These are phyloP conservation scores for Bromus sterilis DNA, from an alignment of 176 grass and related monocot genomes.

Conservation along the genomic window DNA sequence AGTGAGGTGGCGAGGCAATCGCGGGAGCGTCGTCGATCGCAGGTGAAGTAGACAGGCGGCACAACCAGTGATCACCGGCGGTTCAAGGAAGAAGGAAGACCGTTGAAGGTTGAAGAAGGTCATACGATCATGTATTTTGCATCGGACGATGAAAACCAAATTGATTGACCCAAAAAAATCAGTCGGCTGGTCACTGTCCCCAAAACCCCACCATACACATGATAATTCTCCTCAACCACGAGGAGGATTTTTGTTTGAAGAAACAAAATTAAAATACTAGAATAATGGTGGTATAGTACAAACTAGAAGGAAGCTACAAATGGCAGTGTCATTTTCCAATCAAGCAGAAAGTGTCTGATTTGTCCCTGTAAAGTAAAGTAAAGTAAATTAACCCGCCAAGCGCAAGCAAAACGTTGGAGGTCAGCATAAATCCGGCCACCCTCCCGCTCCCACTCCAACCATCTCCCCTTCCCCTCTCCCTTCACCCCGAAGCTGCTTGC, in stretches of 20 bases:
- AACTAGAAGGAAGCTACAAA: not conserved
- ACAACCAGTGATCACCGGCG: no score
- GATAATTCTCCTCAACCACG: not conserved
- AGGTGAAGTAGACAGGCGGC: no score
- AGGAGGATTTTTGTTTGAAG: no score
- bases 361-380: not conserved
- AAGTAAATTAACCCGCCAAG: not conserved
- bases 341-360: not conserved
- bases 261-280: no score
- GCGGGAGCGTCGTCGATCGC: no score
- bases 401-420: not conserved
- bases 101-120: no score
- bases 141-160: no score
- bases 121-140: no score
- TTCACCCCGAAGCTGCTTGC: not conserved
- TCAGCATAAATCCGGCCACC: slow-evolving; percentile 15
- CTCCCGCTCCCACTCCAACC: slow-evolving; percentile 30
- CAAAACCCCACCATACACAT: not conserved
- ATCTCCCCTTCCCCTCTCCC: not conserved
- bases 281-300: not conserved
- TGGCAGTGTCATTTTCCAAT: not conserved
- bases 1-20: no score
- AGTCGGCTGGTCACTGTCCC: no score
- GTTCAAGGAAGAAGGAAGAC: no score
- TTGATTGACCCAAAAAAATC: no score